Percentiles rank a stretch among this genome's conserved stretches.
Conservation (phyloP, 805 yeast species). For the Saccharomyces paradoxus region DNA sequence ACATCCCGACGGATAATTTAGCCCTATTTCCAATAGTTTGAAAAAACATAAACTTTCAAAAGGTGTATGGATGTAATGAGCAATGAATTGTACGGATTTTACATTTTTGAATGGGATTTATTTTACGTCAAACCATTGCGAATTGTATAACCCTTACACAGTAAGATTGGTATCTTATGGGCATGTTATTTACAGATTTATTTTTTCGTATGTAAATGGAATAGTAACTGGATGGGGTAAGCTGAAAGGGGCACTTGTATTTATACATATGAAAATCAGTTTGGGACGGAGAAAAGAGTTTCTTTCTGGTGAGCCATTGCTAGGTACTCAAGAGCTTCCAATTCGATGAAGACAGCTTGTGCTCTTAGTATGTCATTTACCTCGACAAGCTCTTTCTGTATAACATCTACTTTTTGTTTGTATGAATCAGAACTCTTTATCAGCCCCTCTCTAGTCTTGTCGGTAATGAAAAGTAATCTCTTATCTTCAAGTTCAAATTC, state of each 20-base stretch:
- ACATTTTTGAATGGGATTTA: too few relatives aligned
- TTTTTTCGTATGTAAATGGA: neutral
- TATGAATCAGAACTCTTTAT: constrained; percentile 47
- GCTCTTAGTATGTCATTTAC: constrained; percentile 81
- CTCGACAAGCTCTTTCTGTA: constrained; percentile 69
- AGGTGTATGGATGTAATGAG: neutral
- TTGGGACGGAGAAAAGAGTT: constrained; percentile 86
- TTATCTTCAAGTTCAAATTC: constrained; percentile 40
- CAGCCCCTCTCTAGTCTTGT: constrained; percentile 52
- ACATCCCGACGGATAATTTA: too few relatives aligned
- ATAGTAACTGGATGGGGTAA: neutral
- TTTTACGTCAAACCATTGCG: too few relatives aligned
- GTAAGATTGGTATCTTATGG: neutral
- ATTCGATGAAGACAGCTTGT: constrained; percentile 63
- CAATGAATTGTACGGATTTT: neutral
- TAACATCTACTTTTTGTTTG: constrained; percentile 50
- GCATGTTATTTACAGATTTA: neutral
- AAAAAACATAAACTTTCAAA: neutral
- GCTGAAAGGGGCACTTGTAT: neutral
- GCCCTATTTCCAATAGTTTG: too few relatives aligned
- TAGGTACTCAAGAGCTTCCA: constrained; percentile 60
- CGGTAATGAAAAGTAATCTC: constrained; percentile 60
- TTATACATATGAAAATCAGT: neutral
- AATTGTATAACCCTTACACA: neutral
- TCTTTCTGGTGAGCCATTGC: constrained; percentile 62